Percentiles rank a stretch among this genome's conserved stretches.
phyloP scores from a whole-genome alignment of 768 basidiomycete species.

The Lactarius akahatsu region DNA sequence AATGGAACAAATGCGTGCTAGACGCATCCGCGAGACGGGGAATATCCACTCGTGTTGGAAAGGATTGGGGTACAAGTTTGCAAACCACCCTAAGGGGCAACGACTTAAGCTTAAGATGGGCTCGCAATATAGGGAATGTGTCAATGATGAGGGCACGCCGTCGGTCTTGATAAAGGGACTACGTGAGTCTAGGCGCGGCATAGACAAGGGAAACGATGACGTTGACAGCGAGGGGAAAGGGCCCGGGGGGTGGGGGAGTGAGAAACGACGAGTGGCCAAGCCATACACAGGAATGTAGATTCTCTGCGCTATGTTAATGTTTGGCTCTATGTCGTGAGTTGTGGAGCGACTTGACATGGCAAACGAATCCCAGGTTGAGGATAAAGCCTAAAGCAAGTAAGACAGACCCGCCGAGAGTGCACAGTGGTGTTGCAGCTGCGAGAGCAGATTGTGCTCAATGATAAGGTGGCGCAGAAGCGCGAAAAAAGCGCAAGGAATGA shows the following conservation, averaged over 20 bases:
- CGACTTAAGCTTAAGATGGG: neutral
- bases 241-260: constrained; percentile 35
- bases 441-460: neutral
- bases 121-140: neutral
- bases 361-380: neutral
- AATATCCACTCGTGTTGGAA: neutral
- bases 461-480: neutral
- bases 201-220: constrained; percentile 42
- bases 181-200: neutral
- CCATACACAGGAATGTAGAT: constrained; percentile 35
- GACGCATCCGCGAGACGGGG: neutral
- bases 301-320: constrained; percentile 20
- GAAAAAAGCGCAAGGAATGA: constrained; percentile 6
- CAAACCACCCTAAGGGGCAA: neutral
- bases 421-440: neutral
- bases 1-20: neutral
- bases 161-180: constrained; percentile 35
- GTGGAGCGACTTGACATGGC: neutral
- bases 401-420: neutral
- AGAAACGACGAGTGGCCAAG: constrained; percentile 30
- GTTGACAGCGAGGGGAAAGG: constrained; percentile 51
- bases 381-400: neutral
- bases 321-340: neutral
- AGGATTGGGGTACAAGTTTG: neutral
- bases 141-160: neutral